Base-by-base conservation (phyloP, 768 basidiomycete genomes). In the Mycena maculata region DNA sequence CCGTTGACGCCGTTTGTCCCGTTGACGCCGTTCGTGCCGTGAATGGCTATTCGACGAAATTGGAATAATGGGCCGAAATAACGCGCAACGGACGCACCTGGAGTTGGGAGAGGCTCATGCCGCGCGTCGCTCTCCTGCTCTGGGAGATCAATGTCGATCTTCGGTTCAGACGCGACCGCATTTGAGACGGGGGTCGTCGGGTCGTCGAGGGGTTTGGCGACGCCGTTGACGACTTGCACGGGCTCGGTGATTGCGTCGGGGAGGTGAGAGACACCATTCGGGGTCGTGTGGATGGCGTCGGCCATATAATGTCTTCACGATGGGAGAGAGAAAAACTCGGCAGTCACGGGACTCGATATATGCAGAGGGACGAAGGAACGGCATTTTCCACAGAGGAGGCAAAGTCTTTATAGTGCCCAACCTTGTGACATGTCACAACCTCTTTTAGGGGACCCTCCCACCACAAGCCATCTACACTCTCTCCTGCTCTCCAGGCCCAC, bases 41-140 rank as follows among this genome's bases (percentile, higher is more conserved):
- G n/a, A n/a, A n/a, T n/a, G n/a, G n/a, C n/a, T n/a, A n/a, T n/a
- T n/a, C n/a, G n/a, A n/a, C n/a, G n/a, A n/a, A n/a, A n/a, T n/a
- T n/a, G n/a, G n/a, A n/a, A n/a, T n/a, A n/a, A n/a, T n/a, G n/a
- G n/a, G n/a, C n/a, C n/a, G n/a, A n/a, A n/a, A n/a, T n/a, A 33
- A 27, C 72, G 65, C 68, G 44, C 71, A 68, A 69, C 58, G 68
- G 49, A 78, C 82, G 73, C 77, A 91, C 90, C 80, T 76, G 86
- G 73, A 76, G 84, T 82, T n/a, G 83, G 82, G 68, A 82, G 80
- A 60, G 79, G 87, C 71, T 91, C 89, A 74, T 87, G 85, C 62
- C 86, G 87, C 72, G 83, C 89, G 83, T 90, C 87, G 74, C 88
- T 88, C 81, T 91, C 90, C 69, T 86, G 85, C 72, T 88, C 86